Evolutionary conservation across 148 eudicot species (phyloP), one percentile per base, ranked within the genome.

Genomic region (Rheum nobile): DNA sequence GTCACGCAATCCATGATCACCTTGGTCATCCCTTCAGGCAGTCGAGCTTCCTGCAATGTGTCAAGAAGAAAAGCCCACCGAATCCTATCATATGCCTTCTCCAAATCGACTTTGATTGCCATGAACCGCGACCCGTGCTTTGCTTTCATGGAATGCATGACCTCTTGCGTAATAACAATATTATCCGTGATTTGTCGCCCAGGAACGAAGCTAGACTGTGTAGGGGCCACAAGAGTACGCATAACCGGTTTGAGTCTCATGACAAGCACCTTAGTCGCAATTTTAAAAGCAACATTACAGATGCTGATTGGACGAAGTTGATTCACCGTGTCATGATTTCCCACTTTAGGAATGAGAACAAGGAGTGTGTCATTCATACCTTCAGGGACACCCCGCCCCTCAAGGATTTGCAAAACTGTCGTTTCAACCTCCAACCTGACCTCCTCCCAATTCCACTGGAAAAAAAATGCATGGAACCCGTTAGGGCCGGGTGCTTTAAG

Each of bases 41-140:
- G 0, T 1, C 1, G 1, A 0, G 1, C 0, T 8, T 52, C 59
- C 10, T 4, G 3, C 10, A 52, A 6, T 0, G 28, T 52, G 9
- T 52, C 59, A 19, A 0, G 1, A 0, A 52, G 1, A 4, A 52
- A 52, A 0, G 8, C 0, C 59, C 59, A 52, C 1, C 59, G 4
- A 0, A 21, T n/a, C 0, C 59, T n/a, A 21, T 52, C 59, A 22
- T 21, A 52, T 0, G 59, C 59, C 17, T 44, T 44, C 3, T 52
- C 28, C 0, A 52, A 10, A 1, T 52, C 59, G 8, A 52, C 7
- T 13, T 52, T 52, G 9, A 52, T 21, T 0, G 26, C 59, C 59
- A n/a, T 52, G 10, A 22, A 16, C 10, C 0, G 1, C 0, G 0
- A 0, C 4, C 28, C 28, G 0, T 0, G 0, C 9, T n/a, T 2